Evolutionary conservation across 169 alveolate species (phyloP).

Genomic region (Cryptosporidium baileyi): DNA sequence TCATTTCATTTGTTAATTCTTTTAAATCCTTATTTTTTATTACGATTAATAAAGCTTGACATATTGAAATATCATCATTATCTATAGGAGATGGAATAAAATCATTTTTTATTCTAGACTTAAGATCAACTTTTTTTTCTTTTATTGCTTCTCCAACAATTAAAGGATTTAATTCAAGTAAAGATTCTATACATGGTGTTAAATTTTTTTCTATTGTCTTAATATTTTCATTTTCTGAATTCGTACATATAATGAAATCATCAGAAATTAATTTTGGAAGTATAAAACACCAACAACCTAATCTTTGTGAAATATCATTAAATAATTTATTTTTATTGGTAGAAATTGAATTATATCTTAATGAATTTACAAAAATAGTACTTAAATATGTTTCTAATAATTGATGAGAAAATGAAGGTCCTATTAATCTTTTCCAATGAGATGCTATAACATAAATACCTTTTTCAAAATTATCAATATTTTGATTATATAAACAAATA

Average conservation of each 20-base stretch:
- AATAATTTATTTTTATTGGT: background rate
- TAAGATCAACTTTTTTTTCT: slow-evolving; percentile 3
- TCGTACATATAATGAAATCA: slow-evolving; percentile 23
- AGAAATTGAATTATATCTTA: background rate
- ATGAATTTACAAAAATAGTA: background rate
- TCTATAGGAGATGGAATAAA: slow-evolving; percentile 40
- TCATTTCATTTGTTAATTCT: background rate
- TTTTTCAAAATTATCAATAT: slow-evolving; percentile 1
- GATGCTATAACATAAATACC: slow-evolving; percentile 58
- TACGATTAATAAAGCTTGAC: background rate
- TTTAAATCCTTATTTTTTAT: background rate
- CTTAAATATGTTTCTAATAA: slow-evolving; percentile 59
- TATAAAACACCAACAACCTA: slow-evolving; percentile 65
- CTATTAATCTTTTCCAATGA: slow-evolving; percentile 65
- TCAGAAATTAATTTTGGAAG: slow-evolving; percentile 43
- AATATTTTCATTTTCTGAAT: slow-evolving; percentile 17
- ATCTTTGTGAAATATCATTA: slow-evolving; percentile 30
- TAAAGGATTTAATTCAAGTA: slow-evolving; percentile 23
- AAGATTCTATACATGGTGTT: slow-evolving; percentile 39
- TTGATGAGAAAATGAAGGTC: slow-evolving; percentile 57
- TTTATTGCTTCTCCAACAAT: slow-evolving; percentile 38
- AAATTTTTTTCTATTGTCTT: slow-evolving; percentile 24
- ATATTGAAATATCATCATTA: slow-evolving; percentile 27
- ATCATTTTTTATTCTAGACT: background rate
- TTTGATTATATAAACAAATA: background rate